A percentile compares a stretch with the other conserved stretches of the same genome.
Evolutionary conservation across 2,329 filamentous ascomycete genomes (phyloP).

Genomic region (Curvularia sp.): DNA sequence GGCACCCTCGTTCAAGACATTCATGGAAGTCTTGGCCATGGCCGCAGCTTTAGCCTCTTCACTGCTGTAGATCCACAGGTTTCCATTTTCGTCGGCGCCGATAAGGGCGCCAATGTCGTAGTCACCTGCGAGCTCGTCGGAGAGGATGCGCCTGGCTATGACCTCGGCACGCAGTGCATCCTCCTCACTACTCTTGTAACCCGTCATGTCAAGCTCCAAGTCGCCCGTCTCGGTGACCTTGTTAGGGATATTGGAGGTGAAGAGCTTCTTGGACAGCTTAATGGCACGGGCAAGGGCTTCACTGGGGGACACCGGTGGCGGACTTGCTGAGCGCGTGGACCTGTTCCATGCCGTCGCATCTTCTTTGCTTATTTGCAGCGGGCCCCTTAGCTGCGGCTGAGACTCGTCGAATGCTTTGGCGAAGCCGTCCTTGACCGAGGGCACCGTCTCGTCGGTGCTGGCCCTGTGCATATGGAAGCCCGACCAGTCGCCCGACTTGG

Average conservation of each 20-base stretch:
- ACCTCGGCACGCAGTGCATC: constrained; percentile 90
- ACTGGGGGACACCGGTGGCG: constrained; percentile 71
- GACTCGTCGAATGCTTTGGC: constrained; percentile 36
- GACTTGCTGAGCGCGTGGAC: constrained; percentile 70
- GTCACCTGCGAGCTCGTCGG: constrained; percentile 90
- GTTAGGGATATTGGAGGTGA: constrained; percentile 88
- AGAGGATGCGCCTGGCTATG: constrained; percentile 88
- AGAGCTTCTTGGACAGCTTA: constrained; percentile 84
- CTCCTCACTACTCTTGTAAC: constrained; percentile 92
- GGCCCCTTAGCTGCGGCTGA: constrained; percentile 28
- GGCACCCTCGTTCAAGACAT: constrained; percentile 58
- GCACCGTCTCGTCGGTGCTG: constrained; percentile 62
- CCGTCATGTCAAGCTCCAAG: constrained; percentile 97
- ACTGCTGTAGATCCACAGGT: constrained; percentile 99
- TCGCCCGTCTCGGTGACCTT: constrained; percentile 92
- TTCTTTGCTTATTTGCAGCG: constrained; percentile 44
- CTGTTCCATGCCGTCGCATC: constrained; percentile 47
- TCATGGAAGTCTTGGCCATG: constrained; percentile 66
- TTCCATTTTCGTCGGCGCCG: constrained; percentile 92
- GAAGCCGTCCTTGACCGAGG: constrained; percentile 52
- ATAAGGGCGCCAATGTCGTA: constrained; percentile 97
- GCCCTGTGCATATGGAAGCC: constrained; percentile 51
- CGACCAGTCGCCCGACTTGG: constrained; percentile 48
- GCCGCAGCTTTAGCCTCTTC: constrained; percentile 94
- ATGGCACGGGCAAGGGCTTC: constrained; percentile 85